A percentile compares a stretch with the other conserved stretches of the same genome.
These are phyloP conservation scores for Populus hybrid DNA, from an alignment of 441 rosid species.

Conservation along the genomic window DNA sequence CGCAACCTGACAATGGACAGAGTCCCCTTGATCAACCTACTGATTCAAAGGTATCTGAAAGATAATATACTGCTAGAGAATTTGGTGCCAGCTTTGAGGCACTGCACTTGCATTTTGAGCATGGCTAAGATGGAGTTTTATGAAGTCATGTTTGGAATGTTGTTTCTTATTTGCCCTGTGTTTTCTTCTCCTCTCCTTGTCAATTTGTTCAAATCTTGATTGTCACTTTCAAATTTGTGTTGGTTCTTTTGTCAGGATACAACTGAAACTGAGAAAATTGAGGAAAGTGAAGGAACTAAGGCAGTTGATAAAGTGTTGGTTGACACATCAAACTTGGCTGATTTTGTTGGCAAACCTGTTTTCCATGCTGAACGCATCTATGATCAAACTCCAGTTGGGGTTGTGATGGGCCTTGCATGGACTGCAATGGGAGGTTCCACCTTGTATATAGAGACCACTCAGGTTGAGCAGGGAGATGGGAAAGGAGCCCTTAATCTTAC, in stretches of 20 bases:
- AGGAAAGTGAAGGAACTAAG: slow-evolving; percentile 36
- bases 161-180: not conserved
- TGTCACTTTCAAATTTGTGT: not conserved
- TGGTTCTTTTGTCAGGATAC: slow-evolving; percentile 39
- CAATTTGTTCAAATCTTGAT: not conserved
- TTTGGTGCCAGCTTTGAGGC: not conserved
- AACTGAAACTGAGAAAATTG: slow-evolving; percentile 28
- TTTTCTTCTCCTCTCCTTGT: not conserved
- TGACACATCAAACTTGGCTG: slow-evolving; percentile 55
- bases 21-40: slow-evolving; percentile 19
- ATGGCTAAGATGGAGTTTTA: not conserved
- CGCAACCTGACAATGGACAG: slow-evolving; percentile 18
- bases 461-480: slow-evolving; percentile 73
- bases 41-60: slow-evolving; percentile 37
- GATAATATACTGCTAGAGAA: not conserved
- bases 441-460: slow-evolving; percentile 76
- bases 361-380: slow-evolving; percentile 85
- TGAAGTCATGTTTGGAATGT: not conserved
- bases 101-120: not conserved
- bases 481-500: slow-evolving; percentile 78
- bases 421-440: slow-evolving; percentile 99
- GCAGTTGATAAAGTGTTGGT: slow-evolving; percentile 62
- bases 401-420: slow-evolving; percentile 98
- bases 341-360: slow-evolving; percentile 94
- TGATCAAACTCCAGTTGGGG: slow-evolving; percentile 80